Conservation (phyloP, 23 red algal genomes). For the Gracilariopsis chorda region DNA sequence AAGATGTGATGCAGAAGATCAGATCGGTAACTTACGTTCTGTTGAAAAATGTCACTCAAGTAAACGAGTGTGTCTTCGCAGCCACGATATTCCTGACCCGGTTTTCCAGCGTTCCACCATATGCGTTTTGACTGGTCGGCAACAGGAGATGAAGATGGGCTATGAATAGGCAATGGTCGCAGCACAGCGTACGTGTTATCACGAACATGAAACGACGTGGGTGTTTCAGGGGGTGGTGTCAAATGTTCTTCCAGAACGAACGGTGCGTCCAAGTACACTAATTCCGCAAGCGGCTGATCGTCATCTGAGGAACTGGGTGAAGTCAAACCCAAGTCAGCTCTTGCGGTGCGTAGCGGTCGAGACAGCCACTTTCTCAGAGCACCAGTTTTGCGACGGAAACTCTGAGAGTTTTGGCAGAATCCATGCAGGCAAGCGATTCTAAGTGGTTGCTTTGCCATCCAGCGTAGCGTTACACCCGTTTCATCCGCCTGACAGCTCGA, state of each 20-base stretch:
- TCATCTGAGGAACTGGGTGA: neutral
- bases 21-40: neutral
- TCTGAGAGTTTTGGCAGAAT: constrained; percentile 40
- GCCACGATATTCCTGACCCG: neutral
- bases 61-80: neutral
- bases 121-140: neutral
- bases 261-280: constrained; percentile 51
- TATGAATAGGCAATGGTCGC: neutral
- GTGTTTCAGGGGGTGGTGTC: neutral
- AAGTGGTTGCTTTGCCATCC: constrained; percentile 1
- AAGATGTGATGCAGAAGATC: too few species aligned
- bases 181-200: neutral
- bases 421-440: constrained; percentile 61
- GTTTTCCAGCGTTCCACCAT: constrained; percentile 13
- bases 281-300: neutral
- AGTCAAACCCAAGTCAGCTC: neutral
- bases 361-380: constrained; percentile 45
- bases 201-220: neutral
- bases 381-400: constrained; percentile 47
- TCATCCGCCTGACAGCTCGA: too few species aligned
- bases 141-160: neutral
- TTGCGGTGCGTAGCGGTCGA: neutral
- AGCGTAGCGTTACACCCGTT: neutral
- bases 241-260: constrained; percentile 38
- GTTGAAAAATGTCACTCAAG: neutral